These are phyloP conservation scores for Chaetomiaceae sp. DNA, from an alignment of 2,329 filamentous ascomycete species.

Conservation along the genomic window DNA sequence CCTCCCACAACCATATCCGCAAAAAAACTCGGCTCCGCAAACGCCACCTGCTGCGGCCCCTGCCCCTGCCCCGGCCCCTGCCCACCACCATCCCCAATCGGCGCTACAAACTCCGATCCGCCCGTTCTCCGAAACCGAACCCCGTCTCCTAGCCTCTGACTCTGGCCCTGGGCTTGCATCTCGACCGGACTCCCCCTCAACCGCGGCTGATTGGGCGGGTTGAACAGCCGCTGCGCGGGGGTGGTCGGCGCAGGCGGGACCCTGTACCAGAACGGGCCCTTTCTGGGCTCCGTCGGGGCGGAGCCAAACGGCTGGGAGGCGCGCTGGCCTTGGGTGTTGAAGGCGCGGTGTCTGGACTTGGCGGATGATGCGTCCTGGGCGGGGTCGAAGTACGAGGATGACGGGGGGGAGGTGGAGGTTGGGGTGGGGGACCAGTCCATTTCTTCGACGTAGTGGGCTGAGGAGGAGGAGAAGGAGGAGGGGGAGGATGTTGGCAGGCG, in stretches of 20 bases:
- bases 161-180: no score
- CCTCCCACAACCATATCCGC: conserved; percentile 36
- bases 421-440: conserved; percentile 71
- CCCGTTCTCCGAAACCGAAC: no score
- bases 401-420: neutral
- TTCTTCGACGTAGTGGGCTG: conserved; percentile 40
- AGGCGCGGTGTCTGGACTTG: conserved; percentile 50
- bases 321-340: conserved; percentile 42
- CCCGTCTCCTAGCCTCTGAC: no score
- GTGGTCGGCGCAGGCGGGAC: conserved; percentile 64
- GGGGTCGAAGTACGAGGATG: no score
- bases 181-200: conserved; percentile 44
- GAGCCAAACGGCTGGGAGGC: conserved; percentile 43
- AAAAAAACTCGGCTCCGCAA: conserved; percentile 60
- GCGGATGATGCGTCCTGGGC: no score
- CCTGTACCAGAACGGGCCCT: conserved; percentile 63
- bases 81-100: conserved; percentile 10
- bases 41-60: conserved; percentile 35
- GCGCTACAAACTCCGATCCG: no score
- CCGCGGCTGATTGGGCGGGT: conserved; percentile 54
- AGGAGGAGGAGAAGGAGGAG: conserved; percentile 12
- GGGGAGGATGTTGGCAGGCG: neutral
- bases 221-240: conserved; percentile 59
- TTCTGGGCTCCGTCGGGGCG: conserved; percentile 40
- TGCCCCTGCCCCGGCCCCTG: conserved; percentile 2